phyloP scores from a whole-genome alignment of 352 stramenopile species.

The Pythium aristosporum region DNA sequence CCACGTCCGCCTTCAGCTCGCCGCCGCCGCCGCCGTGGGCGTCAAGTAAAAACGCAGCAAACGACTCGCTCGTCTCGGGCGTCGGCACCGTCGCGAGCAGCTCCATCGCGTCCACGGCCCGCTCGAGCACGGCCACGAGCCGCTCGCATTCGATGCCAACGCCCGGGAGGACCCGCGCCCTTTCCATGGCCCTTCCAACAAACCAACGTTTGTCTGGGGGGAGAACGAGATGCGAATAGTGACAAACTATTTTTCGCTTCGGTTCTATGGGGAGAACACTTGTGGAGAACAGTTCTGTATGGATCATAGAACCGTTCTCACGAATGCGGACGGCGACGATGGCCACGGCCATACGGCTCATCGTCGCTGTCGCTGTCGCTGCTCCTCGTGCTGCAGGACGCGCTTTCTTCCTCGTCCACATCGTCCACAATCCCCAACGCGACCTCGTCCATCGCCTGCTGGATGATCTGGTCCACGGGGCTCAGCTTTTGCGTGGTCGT shows the following conservation, averaged over 20 bases:
- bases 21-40: constrained; percentile 1
- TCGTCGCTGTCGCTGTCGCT: constrained; percentile 11
- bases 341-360: not conserved
- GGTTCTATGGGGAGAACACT: not conserved
- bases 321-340: not conserved
- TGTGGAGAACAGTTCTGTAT: not conserved
- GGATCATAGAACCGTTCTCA: not conserved
- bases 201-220: not conserved
- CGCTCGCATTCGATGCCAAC: constrained; percentile 33
- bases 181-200: not conserved
- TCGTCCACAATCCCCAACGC: constrained; percentile 46
- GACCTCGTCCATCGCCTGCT: constrained; percentile 62
- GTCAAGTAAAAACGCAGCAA: constrained; percentile 5
- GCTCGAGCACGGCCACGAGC: constrained; percentile 39
- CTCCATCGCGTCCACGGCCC: constrained; percentile 32
- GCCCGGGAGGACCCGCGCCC: not conserved
- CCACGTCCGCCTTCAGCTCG: not conserved
- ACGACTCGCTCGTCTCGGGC: constrained; percentile 13
- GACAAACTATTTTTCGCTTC: not conserved
- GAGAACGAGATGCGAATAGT: not conserved
- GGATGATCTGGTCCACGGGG: constrained; percentile 44
- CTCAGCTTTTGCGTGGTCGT: not conserved
- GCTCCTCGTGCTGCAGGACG: constrained; percentile 1
- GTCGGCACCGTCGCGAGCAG: constrained; percentile 32
- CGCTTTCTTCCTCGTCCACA: constrained; percentile 16